Evolutionary conservation across 2,329 filamentous ascomycete species (phyloP), one percentile per base, ranked within the genome.

Genomic region (Onygena corvina): DNA sequence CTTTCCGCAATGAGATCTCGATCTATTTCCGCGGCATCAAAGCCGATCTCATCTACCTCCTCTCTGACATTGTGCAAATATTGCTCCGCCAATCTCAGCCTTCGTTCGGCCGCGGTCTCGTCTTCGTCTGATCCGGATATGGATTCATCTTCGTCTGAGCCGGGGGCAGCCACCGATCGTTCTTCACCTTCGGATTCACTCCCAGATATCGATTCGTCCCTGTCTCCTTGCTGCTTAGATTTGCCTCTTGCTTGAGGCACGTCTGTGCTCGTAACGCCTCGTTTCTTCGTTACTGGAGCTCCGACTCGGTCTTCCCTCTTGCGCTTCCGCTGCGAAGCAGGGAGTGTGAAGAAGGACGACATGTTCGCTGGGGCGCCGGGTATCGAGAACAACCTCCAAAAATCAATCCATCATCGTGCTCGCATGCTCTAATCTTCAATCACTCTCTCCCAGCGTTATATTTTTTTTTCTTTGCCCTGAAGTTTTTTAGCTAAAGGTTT

Each of bases 271-370:
- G 66, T 62, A 31, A 68, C 65, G 50, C 64, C 68, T 59, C 67
- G 62, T 59, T 70, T 71, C 59, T 74, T 72, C 29, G 67, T 63
- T 54, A 64, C 66, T 44, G 69, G 62, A 51, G 65, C 67, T 51
- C 65, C 60, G 48, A 66, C 56, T 49, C 62, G 64, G 51, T 72
- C 67, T 21, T 75, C 73, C 53, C 89, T 77, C 75, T 96, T 96
- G 60, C 92, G 77, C 76, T 96, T 96, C 71, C 86, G 86, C 62
- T 90, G 84, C 46, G 84, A 83, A 34, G 84, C 84, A 4, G 92
- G 88, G 33, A 83, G 73, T 47, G 89, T 94, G 70, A 98, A 98
- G 70, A 96, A 98, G 33, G 89, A 94, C 61, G 90, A 94, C 89
- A 94, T 93, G 21, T 20, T 47, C 30, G 34, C 25, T 18, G 18